Conservation (phyloP, 2,329 filamentous ascomycete species). For the Anisogramma anomala region DNA sequence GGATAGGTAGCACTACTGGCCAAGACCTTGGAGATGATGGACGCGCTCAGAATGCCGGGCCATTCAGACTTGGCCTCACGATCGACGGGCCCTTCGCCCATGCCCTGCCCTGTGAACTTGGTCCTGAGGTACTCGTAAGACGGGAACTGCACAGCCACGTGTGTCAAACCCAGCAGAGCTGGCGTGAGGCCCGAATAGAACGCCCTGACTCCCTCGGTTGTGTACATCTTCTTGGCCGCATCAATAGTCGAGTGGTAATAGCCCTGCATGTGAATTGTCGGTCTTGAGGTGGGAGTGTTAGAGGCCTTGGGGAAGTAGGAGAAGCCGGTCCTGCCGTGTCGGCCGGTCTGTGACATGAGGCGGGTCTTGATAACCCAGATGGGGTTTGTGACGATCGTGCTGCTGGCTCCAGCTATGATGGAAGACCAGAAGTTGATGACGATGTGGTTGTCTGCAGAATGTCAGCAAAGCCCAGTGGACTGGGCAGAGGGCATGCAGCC, state of each 20-base stretch:
- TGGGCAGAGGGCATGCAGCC: neutral
- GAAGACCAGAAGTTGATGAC: conserved; percentile 80
- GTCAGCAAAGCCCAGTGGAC: no score
- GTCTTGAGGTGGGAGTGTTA: conserved; percentile 43
- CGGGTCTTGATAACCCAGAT: conserved; percentile 99
- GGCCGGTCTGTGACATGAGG: conserved; percentile 76
- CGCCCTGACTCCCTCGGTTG: conserved; percentile 71
- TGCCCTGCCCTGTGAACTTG: conserved; percentile 77
- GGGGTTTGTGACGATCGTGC: conserved; percentile 87
- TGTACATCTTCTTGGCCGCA: conserved; percentile 93
- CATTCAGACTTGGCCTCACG: conserved; percentile 55
- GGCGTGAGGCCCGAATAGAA: conserved; percentile 95
- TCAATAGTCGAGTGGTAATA: conserved; percentile 84
- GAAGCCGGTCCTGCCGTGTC: conserved; percentile 34
- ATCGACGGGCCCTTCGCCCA: conserved; percentile 55
- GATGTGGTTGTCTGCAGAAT: conserved; percentile 55
- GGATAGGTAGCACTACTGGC: conserved; percentile 94
- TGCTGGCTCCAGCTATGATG: conserved; percentile 80
- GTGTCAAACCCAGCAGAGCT: conserved; percentile 79
- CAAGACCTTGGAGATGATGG: conserved; percentile 85
- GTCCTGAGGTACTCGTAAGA: conserved; percentile 90
- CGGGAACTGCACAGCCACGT: conserved; percentile 95
- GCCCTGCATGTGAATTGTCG: conserved; percentile 49
- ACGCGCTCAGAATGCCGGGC: conserved; percentile 74
- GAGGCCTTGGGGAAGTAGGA: conserved; percentile 35